Base-by-base conservation (phyloP, 2,329 filamentous ascomycete species). In the Lachnellula cervina region DNA sequence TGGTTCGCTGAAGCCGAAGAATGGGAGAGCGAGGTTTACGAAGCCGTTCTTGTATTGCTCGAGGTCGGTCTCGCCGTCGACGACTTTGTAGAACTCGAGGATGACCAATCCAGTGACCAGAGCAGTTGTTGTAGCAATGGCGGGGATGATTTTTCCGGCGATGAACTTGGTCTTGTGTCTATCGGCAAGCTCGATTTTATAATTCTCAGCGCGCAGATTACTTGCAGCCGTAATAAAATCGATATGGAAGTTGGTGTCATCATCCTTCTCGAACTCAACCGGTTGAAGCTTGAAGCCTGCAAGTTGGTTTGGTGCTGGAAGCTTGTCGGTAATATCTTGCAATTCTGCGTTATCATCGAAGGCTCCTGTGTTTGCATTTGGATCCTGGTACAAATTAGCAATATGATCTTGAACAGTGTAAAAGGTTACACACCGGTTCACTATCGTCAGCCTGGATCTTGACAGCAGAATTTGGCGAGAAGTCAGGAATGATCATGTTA, bases 1-100 rank as follows among this genome's bases (percentile, higher is more conserved):
- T 2, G 94, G 94, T 75, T 99, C 94, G 68, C 90, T 96, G 81
- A 99, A 99, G 40, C 93, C 93, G 66, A 99, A 96, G 81, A 99
- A 97, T 0, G 94, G 94, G 61, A 99, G 77, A 1, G 94, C 94
- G 64, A 99, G 76, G 76, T 99, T 99, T 75, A 97, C 81, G 73
- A 99, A 99, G 16, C 94, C 94, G 70, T 99, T 99, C 83, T 97
- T 97, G 85, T 95, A 99, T 74, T 97, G 89, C 76, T 97, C 94
- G 62, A 97, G 87, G 65, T 97, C 90, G n/a, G 81, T 83, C 80
- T 99, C 97, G 69, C 91, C 93, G 68, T 97, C 94, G 46, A 99
- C 80, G 61, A 99, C 83, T 83, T 99, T 99, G 86, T 90, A 97
- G 48, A 97, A 77, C 77, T 99, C 94, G 46, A 99, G 77, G 16